Percentiles rank a stretch among this genome's conserved stretches.
Conservation (phyloP, 106 monocot genomes). For the Vanilla planifolia region DNA sequence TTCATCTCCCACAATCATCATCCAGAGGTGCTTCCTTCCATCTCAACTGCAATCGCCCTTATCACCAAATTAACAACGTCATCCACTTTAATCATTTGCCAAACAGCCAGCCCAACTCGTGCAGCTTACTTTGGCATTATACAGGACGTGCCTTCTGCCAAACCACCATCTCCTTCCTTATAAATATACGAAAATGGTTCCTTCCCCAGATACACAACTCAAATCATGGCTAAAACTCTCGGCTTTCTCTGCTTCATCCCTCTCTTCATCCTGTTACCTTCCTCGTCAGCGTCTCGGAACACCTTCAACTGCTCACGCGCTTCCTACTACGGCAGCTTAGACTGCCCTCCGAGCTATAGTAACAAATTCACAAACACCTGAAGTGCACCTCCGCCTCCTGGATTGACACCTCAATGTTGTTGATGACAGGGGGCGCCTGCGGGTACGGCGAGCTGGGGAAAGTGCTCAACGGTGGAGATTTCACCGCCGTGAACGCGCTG, state of each 20-base stretch:
- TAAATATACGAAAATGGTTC: too few relatives aligned
- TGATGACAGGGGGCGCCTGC: constrained; percentile 14
- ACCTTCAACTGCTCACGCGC: constrained; percentile 9
- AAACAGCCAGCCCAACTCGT: too few relatives aligned
- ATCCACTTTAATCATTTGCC: too few relatives aligned
- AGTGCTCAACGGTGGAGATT: constrained; percentile 16
- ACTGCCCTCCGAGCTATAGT: background rate
- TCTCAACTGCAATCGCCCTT: too few relatives aligned
- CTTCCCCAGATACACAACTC: too few relatives aligned
- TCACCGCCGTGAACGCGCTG: constrained; percentile 14
- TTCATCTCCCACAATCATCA: too few relatives aligned
- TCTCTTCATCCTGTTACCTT: background rate
- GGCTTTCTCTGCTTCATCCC: background rate
- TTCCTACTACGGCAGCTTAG: constrained; percentile 17
- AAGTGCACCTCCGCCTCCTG: too few relatives aligned
- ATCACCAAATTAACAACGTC: too few relatives aligned
- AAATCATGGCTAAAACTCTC: background rate
- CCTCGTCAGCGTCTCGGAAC: background rate
- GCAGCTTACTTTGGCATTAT: too few relatives aligned
- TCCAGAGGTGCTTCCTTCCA: too few relatives aligned
- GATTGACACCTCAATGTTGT: background rate
- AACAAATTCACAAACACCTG: background rate
- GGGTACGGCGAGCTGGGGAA: constrained; percentile 28
- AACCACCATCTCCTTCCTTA: too few relatives aligned
- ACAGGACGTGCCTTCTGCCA: too few relatives aligned